Conservation (phyloP, 306 rosid genomes). For the Vigna angularis region DNA sequence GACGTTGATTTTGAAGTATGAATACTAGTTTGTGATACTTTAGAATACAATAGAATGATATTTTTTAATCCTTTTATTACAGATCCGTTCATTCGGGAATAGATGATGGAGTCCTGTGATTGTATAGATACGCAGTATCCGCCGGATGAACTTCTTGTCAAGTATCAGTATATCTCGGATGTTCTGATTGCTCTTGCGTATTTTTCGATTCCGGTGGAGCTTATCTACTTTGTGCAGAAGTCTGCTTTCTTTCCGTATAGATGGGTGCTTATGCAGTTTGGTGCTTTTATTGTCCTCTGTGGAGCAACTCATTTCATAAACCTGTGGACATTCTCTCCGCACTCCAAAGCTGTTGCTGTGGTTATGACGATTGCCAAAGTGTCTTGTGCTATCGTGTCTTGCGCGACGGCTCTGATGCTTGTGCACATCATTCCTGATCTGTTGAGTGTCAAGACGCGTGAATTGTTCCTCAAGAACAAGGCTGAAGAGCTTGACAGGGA, state of each 20-base stretch:
- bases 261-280: constrained; percentile 99
- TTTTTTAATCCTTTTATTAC: constrained; percentile 35
- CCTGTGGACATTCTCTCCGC: constrained; percentile 86
- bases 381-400: constrained; percentile 86
- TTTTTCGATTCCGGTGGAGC: constrained; percentile 95
- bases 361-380: constrained; percentile 82
- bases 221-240: constrained; percentile 86
- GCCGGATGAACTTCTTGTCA: constrained; percentile 89
- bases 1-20: constrained; percentile 26
- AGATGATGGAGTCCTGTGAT: constrained; percentile 83
- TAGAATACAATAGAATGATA: not conserved
- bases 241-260: constrained; percentile 90
- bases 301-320: constrained; percentile 95
- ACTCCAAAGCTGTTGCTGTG: constrained; percentile 79
- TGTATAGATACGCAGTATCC: constrained; percentile 85
- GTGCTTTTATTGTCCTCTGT: constrained; percentile 94
- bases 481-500: constrained; percentile 96
- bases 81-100: constrained; percentile 49
- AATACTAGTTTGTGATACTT: not conserved
- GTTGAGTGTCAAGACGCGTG: constrained; percentile 88
- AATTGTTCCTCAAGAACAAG: constrained; percentile 70
- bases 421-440: constrained; percentile 94
- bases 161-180: constrained; percentile 93
- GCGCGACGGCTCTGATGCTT: constrained; percentile 94
- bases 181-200: constrained; percentile 84